Base-by-base conservation (phyloP, 2,329 filamentous ascomycete genomes). In the Penicillium sp. region DNA sequence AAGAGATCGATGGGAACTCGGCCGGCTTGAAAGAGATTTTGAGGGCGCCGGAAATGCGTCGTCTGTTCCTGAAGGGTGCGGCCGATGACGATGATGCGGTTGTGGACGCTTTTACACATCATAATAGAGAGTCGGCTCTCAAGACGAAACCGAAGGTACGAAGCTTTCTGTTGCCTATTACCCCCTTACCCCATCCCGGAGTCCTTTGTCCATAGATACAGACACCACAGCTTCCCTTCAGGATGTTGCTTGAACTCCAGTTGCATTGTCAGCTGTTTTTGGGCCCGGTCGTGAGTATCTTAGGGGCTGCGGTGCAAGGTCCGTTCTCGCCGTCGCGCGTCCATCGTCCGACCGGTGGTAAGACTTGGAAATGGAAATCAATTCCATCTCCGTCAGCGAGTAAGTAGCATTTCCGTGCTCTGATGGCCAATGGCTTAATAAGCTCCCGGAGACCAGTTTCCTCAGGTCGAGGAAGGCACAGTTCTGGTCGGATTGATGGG, bases 81-180 rank as follows among this genome's bases (percentile, higher is more conserved):
- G 68, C 75, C 46, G 74, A 77, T 42, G 76, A 81, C 46, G 77
- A 82, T 51, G 77, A 80, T 53, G 80, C 80, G 41, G 83, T 78
- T 14, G 69, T 93, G 4, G 77, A 81, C 56, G 86, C 86, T 1
- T 95, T 95, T 68, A 77, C 80, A 18, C 77, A 75, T 36, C 75
- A 78, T 58, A 96, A 95, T 62, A 74, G 80, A 56, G 81, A 83
- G 51, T 86, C 82, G 53, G 89, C 89, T 12, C 75, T 96, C 42
- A 95, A 95, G 77, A 92, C 82, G 31, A 85, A 86, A 64, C 91
- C 91, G 4, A 92, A 91, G 82, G 89, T 89, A 68, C 34, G 57
- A 45, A 67, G 79, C 38, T 48, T 25, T 48, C 35, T 22, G 29
- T 39, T 36, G 31, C 33, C n/a, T 35, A 31, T 38, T 29, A 22